Conservation (phyloP, 352 stramenopile species). For the Aphanomyces astaci region DNA sequence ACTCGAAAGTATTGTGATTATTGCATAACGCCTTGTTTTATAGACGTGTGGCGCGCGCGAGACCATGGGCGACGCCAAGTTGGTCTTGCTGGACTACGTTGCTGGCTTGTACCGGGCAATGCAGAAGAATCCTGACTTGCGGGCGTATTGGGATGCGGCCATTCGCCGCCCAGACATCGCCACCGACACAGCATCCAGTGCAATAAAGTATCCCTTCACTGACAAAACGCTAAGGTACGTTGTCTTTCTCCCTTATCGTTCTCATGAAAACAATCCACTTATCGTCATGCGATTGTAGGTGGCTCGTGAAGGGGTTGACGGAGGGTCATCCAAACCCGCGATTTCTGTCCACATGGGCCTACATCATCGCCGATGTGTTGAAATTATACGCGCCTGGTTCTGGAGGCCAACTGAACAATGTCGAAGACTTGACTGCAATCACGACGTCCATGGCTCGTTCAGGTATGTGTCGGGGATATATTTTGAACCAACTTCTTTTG, state of each 20-base stretch:
- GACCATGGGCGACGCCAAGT: not conserved
- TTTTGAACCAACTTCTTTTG: not conserved
- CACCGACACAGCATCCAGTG: not conserved
- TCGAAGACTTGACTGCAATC: not conserved
- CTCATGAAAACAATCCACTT: not conserved
- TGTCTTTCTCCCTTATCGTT: not conserved
- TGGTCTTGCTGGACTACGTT: constrained; percentile 1
- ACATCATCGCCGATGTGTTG: not conserved
- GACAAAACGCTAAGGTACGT: not conserved
- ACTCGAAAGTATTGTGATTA: too few relatives aligned
- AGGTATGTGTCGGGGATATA: too few relatives aligned
- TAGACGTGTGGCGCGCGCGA: not conserved
- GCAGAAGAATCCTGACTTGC: constrained; percentile 1
- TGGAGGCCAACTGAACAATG: not conserved
- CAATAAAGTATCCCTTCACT: not conserved
- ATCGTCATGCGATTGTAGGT: not conserved
- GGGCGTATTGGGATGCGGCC: not conserved
- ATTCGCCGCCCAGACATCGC: not conserved
- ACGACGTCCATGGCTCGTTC: not conserved
- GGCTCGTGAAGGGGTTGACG: not conserved
- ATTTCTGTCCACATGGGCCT: not conserved
- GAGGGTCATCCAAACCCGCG: not conserved
- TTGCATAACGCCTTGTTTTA: too few relatives aligned
- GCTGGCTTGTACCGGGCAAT: not conserved
- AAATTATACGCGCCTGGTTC: not conserved